Evolutionary conservation across 1,284 basidiomycete genomes (phyloP).

Genomic region (Cutaneotrichosporon dermatis): DNA sequence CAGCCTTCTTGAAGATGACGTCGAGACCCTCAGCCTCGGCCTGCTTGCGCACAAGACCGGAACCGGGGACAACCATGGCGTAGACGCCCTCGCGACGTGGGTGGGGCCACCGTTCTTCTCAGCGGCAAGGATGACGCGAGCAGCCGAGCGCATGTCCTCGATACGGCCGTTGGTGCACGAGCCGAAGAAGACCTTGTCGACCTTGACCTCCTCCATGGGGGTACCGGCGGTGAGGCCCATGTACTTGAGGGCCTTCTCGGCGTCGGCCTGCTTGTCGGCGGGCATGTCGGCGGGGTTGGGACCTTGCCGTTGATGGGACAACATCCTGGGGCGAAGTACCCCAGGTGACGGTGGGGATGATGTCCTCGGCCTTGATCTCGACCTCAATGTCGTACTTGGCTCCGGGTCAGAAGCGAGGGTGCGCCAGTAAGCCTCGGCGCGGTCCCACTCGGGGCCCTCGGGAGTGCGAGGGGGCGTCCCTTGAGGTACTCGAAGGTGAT

Average conservation of each 20-base stretch:
- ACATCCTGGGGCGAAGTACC: slow-evolving; percentile 94
- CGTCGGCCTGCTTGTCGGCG: slow-evolving; percentile 67
- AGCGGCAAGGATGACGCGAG: slow-evolving; percentile 63
- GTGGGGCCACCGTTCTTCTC: slow-evolving; percentile 45
- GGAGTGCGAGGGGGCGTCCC: slow-evolving; percentile 75
- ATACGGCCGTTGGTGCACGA: slow-evolving; percentile 97
- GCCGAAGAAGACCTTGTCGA: slow-evolving; percentile 95
- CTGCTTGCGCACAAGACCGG: slow-evolving; percentile 89
- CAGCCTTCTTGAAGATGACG: slow-evolving; percentile 83
- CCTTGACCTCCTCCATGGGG: slow-evolving; percentile 73
- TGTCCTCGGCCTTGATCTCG: slow-evolving; percentile 79
- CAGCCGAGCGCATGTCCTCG: slow-evolving; percentile 88
- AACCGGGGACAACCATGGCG: slow-evolving; percentile 94
- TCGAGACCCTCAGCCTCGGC: slow-evolving; percentile 92
- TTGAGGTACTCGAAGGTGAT: slow-evolving; percentile 83
- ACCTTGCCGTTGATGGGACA: slow-evolving; percentile 78
- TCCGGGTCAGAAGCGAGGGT: slow-evolving; percentile 75
- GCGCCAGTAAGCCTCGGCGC: slow-evolving; percentile 82
- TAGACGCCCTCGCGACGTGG: slow-evolving; percentile 74
- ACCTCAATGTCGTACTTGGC: slow-evolving; percentile 88
- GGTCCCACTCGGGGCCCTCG: slow-evolving; percentile 79
- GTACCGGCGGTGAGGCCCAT: slow-evolving; percentile 85
- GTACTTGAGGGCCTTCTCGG: slow-evolving; percentile 78
- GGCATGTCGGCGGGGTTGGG: slow-evolving; percentile 67
- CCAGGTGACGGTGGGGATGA: slow-evolving; percentile 93